Conservation (phyloP, 371 early-diverging fungal species). For the Mortierella sp. region DNA sequence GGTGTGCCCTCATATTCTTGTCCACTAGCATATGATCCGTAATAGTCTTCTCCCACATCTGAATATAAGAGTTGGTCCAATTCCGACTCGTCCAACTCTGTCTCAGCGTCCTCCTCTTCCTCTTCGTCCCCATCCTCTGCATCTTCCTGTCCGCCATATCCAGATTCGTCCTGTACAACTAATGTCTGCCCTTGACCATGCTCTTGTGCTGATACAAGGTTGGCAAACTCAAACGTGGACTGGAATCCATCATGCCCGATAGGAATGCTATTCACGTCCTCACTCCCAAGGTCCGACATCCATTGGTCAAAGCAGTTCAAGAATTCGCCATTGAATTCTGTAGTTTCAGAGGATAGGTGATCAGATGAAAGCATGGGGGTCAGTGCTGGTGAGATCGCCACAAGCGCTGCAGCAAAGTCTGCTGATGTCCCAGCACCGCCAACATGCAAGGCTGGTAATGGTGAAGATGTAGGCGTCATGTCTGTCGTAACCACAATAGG, state of each 20-base stretch:
- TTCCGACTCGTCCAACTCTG: constrained; percentile 33
- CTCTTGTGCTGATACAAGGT: too few relatives aligned
- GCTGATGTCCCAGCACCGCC: background rate
- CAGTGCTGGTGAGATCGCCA: background rate
- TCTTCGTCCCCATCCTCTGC: constrained; percentile 4
- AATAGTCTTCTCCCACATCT: constrained; percentile 40
- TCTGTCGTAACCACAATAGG: background rate
- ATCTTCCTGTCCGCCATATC: background rate
- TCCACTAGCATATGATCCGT: constrained; percentile 9
- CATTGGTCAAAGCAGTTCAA: constrained; percentile 43
- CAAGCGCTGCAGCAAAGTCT: constrained; percentile 11
- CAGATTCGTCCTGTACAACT: background rate
- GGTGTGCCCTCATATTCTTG: constrained; percentile 22
- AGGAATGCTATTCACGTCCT: constrained; percentile 4
- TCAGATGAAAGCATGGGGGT: background rate
- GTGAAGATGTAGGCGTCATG: background rate
- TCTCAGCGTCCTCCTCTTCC: constrained; percentile 18
- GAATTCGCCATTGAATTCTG: constrained; percentile 25
- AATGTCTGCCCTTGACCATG: too few relatives aligned
- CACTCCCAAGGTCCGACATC: constrained; percentile 45
- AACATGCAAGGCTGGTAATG: background rate
- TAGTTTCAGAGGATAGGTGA: background rate
- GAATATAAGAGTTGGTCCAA: constrained; percentile 44
- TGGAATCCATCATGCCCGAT: background rate
- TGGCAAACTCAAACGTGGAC: background rate